A percentile compares a stretch with the other conserved stretches of the same genome.
Evolutionary conservation across 2,329 filamentous ascomycete genomes (phyloP).

Genomic region (Coleophoma eucalyptorum): DNA sequence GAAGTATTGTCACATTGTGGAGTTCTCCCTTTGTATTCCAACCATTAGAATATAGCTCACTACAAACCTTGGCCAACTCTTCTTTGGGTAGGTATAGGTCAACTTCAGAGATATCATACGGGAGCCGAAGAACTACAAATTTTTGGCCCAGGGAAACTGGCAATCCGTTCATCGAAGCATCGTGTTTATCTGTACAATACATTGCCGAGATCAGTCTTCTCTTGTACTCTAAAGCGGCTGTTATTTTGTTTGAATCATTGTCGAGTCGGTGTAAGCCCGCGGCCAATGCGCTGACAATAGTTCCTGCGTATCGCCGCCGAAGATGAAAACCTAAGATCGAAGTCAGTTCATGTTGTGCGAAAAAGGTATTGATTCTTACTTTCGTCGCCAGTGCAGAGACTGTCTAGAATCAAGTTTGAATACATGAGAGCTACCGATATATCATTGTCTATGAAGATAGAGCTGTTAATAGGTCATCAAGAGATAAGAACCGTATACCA

Average conservation of each 20-base stretch:
- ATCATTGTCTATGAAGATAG: constrained; percentile 13
- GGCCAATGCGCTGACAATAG: constrained; percentile 17
- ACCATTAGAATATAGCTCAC: constrained; percentile 16
- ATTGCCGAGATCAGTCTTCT: constrained; percentile 18
- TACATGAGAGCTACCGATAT: constrained; percentile 13
- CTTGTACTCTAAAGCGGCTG: constrained; percentile 22
- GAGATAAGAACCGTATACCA: no score
- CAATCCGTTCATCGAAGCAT: constrained; percentile 19
- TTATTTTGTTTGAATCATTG: constrained; percentile 12
- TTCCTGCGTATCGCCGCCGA: neutral
- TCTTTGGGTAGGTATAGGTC: constrained; percentile 15
- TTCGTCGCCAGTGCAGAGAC: constrained; percentile 20
- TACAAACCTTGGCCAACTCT: constrained; percentile 9
- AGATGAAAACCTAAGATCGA: neutral
- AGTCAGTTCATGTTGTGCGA: constrained; percentile 12
- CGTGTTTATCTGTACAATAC: constrained; percentile 21
- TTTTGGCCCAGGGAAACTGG: constrained; percentile 18
- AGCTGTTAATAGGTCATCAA: constrained; percentile 3
- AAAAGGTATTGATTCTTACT: constrained; percentile 16
- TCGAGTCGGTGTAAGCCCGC: constrained; percentile 22
- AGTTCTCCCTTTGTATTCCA: constrained; percentile 19
- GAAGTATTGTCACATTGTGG: constrained; percentile 9
- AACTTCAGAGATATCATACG: constrained; percentile 20
- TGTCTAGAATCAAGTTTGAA: constrained; percentile 15
- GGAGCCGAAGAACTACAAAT: constrained; percentile 18